A percentile compares a stretch with the other conserved stretches of the same genome.
Conservation (phyloP, 2,329 filamentous ascomycete genomes). For the Xylariaceae sp. region DNA sequence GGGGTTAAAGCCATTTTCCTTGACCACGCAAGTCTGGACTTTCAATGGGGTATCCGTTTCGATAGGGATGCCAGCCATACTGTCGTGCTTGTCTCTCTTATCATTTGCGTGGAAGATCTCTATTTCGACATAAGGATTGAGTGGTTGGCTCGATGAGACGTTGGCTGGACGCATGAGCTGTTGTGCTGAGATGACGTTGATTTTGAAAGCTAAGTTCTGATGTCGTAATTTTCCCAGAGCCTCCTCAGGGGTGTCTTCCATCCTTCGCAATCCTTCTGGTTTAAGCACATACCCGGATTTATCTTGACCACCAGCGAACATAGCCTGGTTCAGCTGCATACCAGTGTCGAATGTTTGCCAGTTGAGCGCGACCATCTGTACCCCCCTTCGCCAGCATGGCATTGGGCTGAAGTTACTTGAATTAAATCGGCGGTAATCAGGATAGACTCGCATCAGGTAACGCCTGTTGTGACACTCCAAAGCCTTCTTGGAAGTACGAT, state of each 20-base stretch:
- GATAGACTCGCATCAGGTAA: slow-evolving; percentile 91
- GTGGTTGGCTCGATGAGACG: slow-evolving; percentile 65
- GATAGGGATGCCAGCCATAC: slow-evolving; percentile 51
- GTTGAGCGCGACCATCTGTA: slow-evolving; percentile 96
- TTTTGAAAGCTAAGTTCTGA: slow-evolving; percentile 77
- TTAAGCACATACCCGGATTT: slow-evolving; percentile 91
- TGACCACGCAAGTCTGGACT: slow-evolving; percentile 74
- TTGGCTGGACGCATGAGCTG: slow-evolving; percentile 81
- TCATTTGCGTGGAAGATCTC: slow-evolving; percentile 94
- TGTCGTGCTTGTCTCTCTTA: slow-evolving; percentile 81
- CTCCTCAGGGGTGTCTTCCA: slow-evolving; percentile 50
- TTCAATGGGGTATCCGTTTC: slow-evolving; percentile 61
- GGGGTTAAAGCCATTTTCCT: slow-evolving; percentile 91
- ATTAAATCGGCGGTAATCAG: slow-evolving; percentile 72
- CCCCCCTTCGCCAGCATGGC: slow-evolving; percentile 88
- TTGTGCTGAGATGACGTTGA: slow-evolving; percentile 90
- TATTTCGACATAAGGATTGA: slow-evolving; percentile 92
- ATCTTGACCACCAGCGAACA: slow-evolving; percentile 89
- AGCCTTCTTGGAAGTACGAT: slow-evolving; percentile 69
- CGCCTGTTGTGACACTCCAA: slow-evolving; percentile 88
- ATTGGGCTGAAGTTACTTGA: slow-evolving; percentile 95
- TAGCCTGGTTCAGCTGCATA: slow-evolving; percentile 94
- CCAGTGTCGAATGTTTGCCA: slow-evolving; percentile 97
- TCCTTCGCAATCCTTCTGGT: slow-evolving; percentile 73
- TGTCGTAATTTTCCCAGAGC: slow-evolving; percentile 65